Percentiles rank a stretch among this genome's conserved stretches.
These are phyloP conservation scores for Rutstroemia sp. DNA, from an alignment of 2,329 filamentous ascomycete genomes.

Conservation along the genomic window DNA sequence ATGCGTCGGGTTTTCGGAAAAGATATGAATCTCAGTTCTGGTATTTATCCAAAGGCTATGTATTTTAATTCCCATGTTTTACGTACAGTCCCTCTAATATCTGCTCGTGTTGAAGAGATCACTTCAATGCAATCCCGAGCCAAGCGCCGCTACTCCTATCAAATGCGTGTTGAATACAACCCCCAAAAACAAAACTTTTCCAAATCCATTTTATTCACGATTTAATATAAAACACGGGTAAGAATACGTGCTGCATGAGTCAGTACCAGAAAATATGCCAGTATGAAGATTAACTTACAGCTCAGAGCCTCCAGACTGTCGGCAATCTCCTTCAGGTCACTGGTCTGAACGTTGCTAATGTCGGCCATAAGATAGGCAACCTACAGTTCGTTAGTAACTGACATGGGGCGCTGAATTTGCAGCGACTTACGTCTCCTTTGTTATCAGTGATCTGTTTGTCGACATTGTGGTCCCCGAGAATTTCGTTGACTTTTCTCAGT, in stretches of 20 bases:
- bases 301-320: conserved; percentile 73
- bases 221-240: conserved; percentile 32
- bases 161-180: conserved; percentile 16
- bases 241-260: conserved; percentile 30
- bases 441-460: conserved; percentile 98
- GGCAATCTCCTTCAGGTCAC: conserved; percentile 79
- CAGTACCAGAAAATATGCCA: not conserved
- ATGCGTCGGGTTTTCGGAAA: too few relatives aligned
- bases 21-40: too few relatives aligned
- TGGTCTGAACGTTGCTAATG: conserved; percentile 75
- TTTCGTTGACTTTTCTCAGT: conserved; percentile 87
- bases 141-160: conserved; percentile 20
- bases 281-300: conserved; percentile 46
- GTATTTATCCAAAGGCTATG: not conserved
- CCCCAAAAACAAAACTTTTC: conserved; percentile 5
- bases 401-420: not conserved
- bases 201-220: not conserved
- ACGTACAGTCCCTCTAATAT: conserved; percentile 1
- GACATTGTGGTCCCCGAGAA: conserved; percentile 91
- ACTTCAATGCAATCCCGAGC: conserved; percentile 12
- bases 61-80: not conserved
- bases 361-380: conserved; percentile 97
- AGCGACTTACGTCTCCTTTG: conserved; percentile 65
- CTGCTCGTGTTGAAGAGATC: conserved; percentile 20
- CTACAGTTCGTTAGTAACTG: conserved; percentile 32